Percentiles rank a stretch among this genome's conserved stretches.
phyloP scores from a whole-genome alignment of 768 basidiomycete species.

The Trametopsis cervina region DNA sequence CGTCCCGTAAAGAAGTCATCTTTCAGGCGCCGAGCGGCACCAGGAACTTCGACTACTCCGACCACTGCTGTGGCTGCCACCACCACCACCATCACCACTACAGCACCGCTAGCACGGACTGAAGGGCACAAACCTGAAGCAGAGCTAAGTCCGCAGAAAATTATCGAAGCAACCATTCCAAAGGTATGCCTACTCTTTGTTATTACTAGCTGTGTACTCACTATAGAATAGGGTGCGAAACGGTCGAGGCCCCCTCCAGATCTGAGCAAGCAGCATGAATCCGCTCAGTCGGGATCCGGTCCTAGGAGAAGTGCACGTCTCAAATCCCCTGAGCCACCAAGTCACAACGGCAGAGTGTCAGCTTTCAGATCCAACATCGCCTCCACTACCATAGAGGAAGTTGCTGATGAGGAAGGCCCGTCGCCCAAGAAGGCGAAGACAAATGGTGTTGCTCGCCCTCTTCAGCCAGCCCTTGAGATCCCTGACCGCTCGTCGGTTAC shows the following conservation, averaged over 20 bases:
- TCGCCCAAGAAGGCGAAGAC: conserved; percentile 46
- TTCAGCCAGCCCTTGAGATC: neutral
- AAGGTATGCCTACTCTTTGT: conserved; percentile 38
- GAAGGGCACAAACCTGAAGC: neutral
- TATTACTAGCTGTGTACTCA: conserved; percentile 4
- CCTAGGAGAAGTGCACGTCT: conserved; percentile 19
- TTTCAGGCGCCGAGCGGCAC: conserved; percentile 31
- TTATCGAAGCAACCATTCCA: conserved; percentile 74
- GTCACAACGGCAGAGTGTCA: neutral
- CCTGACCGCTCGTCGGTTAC: neutral
- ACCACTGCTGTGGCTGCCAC: conserved; percentile 35
- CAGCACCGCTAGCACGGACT: neutral
- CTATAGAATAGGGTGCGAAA: conserved; percentile 56
- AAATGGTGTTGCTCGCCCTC: conserved; percentile 4
- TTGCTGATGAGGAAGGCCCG: conserved; percentile 31
- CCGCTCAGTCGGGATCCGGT: conserved; percentile 3
- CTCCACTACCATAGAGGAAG: conserved; percentile 28
- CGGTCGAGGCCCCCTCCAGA: conserved; percentile 66
- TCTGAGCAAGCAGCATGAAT: conserved; percentile 21
- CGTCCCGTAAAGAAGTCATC: conserved; percentile 30
- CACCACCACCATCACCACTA: conserved; percentile 16
- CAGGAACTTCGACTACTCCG: too few species aligned
- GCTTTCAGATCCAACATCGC: neutral
- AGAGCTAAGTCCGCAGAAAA: conserved; percentile 48
- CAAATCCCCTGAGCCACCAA: conserved; percentile 14